A percentile compares a stretch with the other conserved stretches of the same genome.
These are phyloP conservation scores for Grigorovia jiainica DNA, from an alignment of 805 yeast species.

Conservation along the genomic window DNA sequence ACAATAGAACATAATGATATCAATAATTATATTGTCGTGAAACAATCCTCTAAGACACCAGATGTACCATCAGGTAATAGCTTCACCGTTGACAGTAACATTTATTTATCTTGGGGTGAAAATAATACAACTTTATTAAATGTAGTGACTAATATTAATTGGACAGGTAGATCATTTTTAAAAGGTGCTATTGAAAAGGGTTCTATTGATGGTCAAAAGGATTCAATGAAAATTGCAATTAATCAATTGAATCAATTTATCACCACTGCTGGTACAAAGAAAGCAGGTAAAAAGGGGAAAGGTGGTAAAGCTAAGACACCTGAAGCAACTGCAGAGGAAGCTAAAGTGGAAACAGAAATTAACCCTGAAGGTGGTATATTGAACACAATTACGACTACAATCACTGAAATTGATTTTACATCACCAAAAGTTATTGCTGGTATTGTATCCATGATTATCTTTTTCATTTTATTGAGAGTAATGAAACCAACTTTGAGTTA, in stretches of 20 bases:
- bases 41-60: conserved; percentile 52
- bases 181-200: conserved; percentile 71
- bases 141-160: conserved; percentile 50
- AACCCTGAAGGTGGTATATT: background rate
- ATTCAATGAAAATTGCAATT: conserved; percentile 38
- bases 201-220: conserved; percentile 65
- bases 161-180: conserved; percentile 72
- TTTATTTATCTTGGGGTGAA: conserved; percentile 54
- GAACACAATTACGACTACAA: background rate
- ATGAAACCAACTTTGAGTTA: too few species aligned
- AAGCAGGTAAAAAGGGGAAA: conserved; percentile 9
- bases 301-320: conserved; percentile 3
- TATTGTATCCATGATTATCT: conserved; percentile 5
- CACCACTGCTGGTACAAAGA: conserved; percentile 13
- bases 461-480: conserved; percentile 1
- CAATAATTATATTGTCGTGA: conserved; percentile 34
- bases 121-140: conserved; percentile 43
- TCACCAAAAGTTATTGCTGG: conserved; percentile 11
- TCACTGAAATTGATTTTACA: conserved; percentile 11
- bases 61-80: conserved; percentile 70
- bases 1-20: conserved; percentile 41
- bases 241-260: conserved; percentile 32
- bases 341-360: background rate
- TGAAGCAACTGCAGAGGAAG: background rate
- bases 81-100: conserved; percentile 52